Conservation (phyloP, 1,284 basidiomycete genomes). For the Chalciporus sp. region DNA sequence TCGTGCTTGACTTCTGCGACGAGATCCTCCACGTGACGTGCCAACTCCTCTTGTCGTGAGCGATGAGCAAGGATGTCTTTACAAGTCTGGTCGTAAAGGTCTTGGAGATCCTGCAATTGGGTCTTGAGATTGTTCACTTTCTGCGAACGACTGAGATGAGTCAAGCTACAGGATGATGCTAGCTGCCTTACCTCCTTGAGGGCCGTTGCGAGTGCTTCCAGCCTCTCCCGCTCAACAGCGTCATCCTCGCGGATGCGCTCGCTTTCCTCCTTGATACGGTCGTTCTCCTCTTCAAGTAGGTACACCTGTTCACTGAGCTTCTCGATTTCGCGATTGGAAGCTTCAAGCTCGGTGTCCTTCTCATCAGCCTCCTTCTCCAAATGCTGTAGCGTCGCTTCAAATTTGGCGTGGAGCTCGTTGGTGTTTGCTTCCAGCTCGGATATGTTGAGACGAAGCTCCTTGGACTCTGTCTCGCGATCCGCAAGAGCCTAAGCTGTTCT, state of each 20-base stretch:
- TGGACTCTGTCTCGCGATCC: conserved; percentile 73
- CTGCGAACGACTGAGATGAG: conserved; percentile 39
- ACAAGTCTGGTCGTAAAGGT: conserved; percentile 60
- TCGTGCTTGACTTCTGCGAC: conserved; percentile 64
- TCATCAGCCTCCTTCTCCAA: conserved; percentile 72
- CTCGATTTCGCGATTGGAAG: conserved; percentile 73
- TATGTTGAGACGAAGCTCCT: conserved; percentile 71
- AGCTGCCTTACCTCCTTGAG: conserved; percentile 70
- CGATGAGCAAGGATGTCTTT: conserved; percentile 64
- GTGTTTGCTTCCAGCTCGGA: conserved; percentile 73
- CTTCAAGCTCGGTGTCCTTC: conserved; percentile 69
- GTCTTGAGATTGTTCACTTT: conserved; percentile 65
- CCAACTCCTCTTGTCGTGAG: conserved; percentile 74
- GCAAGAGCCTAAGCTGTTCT: conserved; percentile 56
- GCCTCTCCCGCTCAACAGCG: conserved; percentile 66
- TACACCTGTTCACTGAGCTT: conserved; percentile 68
- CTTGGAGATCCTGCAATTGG: conserved; percentile 63
- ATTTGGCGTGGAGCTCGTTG: conserved; percentile 69
- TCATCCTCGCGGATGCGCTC: conserved; percentile 63
- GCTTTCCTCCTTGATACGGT: conserved; percentile 53
- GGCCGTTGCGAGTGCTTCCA: conserved; percentile 70
- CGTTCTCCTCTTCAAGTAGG: conserved; percentile 58
- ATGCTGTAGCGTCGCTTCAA: conserved; percentile 71
- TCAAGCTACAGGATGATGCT: not conserved
- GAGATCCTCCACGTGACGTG: conserved; percentile 74